Base-by-base conservation (phyloP, 1,284 basidiomycete species). In the Dichomitus squalens region DNA sequence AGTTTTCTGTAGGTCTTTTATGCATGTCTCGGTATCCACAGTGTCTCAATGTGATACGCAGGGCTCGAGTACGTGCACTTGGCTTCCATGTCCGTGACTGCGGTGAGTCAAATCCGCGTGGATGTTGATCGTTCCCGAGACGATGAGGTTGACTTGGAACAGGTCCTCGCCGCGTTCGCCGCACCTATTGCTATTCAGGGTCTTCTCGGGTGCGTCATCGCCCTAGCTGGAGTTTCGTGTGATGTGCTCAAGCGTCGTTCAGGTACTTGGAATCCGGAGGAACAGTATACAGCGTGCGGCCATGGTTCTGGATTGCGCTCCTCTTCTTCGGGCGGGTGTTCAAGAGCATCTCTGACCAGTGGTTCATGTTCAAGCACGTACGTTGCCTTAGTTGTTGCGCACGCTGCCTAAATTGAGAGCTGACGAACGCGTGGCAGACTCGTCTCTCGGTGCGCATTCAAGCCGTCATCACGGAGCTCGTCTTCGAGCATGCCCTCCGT, bases 261-360 rank as follows among this genome's bases (percentile, higher is more conserved):
- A 75, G 72, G 6, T 83, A 82, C 62, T 66, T 85, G 14, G 76
- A 83, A 60, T 72, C 64, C 0, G 69, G 69, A n/a, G 77, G 76
- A 2, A 57, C 72, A n/a, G 72, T 64, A 9, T 72, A 75, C 0
- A 60, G 65, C 4, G 69, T 83, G 39, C 69, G 74, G 12, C 81
- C 83, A 0, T 79, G 75, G 80, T 79, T 90, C 20, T 92, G 89
- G 88, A 80, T 90, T 35, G 44, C 73, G 2, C 75, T 79, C 66
- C 76, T 91, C 8, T 85, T 88, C 69, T 18, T 85, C 2, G 87
- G 84, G 7, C 86, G 86, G 2, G 65, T 81, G 11, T 31, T 78
- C 44, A 73, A 73, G 16, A 74, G 75, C 4, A 49, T 77, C 9
- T 67, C 67, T 9, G 70, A 75, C 44, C 75, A 86, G 57, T 80